A percentile compares a stretch with the other conserved stretches of the same genome.
These are phyloP conservation scores for Orbilia ellipsospora DNA, from an alignment of 2,329 filamentous ascomycete species.

Conservation along the genomic window DNA sequence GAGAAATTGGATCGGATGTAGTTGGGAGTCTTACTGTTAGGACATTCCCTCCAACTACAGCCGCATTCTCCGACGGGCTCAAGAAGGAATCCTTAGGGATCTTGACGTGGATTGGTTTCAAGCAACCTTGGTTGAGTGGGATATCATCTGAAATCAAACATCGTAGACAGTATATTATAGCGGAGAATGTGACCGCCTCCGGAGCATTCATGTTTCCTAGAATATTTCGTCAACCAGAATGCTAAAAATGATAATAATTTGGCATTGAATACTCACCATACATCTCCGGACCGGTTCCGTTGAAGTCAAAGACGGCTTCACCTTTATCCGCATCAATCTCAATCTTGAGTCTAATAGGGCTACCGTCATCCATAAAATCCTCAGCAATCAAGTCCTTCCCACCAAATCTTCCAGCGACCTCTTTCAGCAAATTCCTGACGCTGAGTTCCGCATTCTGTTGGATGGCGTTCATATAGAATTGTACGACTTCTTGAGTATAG, in stretches of 20 bases:
- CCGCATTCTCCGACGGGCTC: constrained; percentile 78
- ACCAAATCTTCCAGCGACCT: constrained; percentile 75
- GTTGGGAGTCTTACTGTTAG: constrained; percentile 68
- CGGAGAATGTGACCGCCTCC: constrained; percentile 81
- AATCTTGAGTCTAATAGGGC: constrained; percentile 78
- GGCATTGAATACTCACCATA: constrained; percentile 67
- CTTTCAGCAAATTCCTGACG: constrained; percentile 78
- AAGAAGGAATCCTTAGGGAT: constrained; percentile 80
- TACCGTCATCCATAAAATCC: constrained; percentile 90
- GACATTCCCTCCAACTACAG: constrained; percentile 85
- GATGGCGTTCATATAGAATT: constrained; percentile 85
- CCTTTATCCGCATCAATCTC: constrained; percentile 79
- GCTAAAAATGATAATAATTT: constrained; percentile 2
- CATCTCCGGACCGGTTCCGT: constrained; percentile 80
- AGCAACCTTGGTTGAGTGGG: constrained; percentile 85
- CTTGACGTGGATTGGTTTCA: constrained; percentile 78
- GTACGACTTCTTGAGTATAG: constrained; percentile 79
- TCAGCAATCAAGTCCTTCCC: constrained; percentile 77
- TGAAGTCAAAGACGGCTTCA: constrained; percentile 81
- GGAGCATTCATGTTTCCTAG: constrained; percentile 80
- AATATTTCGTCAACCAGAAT: background rate
- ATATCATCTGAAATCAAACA: constrained; percentile 84
- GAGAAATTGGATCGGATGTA: background rate
- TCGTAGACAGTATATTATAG: constrained; percentile 86
- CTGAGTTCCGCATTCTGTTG: constrained; percentile 82